Evolutionary conservation across 306 rosid genomes (phyloP), one percentile per base, ranked within the genome.

Genomic region (Leucaena leucocephala): DNA sequence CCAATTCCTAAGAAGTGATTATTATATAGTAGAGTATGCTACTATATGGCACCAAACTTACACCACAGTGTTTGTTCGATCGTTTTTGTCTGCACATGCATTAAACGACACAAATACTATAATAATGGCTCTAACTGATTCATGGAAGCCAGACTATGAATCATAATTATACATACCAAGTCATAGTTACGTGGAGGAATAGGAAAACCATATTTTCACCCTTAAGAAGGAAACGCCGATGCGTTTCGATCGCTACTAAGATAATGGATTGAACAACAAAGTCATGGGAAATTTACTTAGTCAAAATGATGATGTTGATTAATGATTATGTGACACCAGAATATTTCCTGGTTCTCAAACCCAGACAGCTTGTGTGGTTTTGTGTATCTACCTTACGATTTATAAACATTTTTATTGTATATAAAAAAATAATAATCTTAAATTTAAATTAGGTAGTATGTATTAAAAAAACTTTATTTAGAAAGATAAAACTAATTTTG

Each of bases 1-100:
- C 10, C 17, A 7, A 67, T n/a, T 68, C 3, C 38, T 68, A 42
- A 42, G 38, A 17, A 42, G 49, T 11, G 49, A 78, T 8, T 17
- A 52, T 49, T 52, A 52, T 48, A 48, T 46, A 46, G 1, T 50
- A 50, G 4, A 17, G 2, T 6, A 0, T 2, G 7, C 16, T 10
- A 59, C 27, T 34, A 70, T 59, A 35, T 46, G 59, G 52, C 49
- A 70, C 57, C 77, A 71, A 71, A 71, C 49, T 33, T 16, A 0
- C 42, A 40, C 13, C 17, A 12, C 69, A 11, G 5, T 27, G 58
- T 5, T 17, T 21, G 63, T 57, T 8, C 7, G 22, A 8, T 58
- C 44, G 35, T 34, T 13, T 40, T 44, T 70, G 82, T 78, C 77
- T 10, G 42, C 49, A 35, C 50, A 59, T 71, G 62, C 43, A 77